Conservation (phyloP, 768 basidiomycete species). For the Phanerochaete carnosa region DNA sequence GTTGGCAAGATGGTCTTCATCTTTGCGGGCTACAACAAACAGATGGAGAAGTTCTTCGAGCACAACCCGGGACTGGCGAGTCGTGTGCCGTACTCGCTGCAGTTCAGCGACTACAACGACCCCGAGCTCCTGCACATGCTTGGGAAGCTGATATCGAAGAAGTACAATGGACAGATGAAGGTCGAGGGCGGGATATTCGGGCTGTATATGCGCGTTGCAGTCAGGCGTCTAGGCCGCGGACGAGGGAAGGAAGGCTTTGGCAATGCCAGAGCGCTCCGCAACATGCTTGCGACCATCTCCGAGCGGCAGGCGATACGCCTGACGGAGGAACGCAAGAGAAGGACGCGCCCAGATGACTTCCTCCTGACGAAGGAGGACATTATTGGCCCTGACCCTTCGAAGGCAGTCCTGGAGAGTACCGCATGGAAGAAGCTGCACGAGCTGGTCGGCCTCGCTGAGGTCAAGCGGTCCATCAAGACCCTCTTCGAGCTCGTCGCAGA, state of each 20-base stretch:
- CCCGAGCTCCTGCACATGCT: conserved; percentile 55
- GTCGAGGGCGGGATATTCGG: conserved; percentile 51
- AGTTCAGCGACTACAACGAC: conserved; percentile 62
- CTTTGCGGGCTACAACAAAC: conserved; percentile 63
- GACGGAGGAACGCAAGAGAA: conserved; percentile 35
- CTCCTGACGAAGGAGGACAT: conserved; percentile 50
- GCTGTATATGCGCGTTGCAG: conserved; percentile 50
- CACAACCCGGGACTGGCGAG: conserved; percentile 69
- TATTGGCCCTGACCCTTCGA: conserved; percentile 62
- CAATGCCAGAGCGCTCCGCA: conserved; percentile 61
- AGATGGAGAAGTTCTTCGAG: conserved; percentile 79
- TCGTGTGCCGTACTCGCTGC: conserved; percentile 60
- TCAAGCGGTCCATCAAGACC: conserved; percentile 51
- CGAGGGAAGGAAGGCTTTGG: conserved; percentile 61
- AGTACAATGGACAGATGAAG: conserved; percentile 46
- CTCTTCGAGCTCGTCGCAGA: conserved; percentile 43
- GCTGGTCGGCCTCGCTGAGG: conserved; percentile 51
- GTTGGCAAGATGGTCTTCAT: conserved; percentile 65
- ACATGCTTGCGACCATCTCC: conserved; percentile 41
- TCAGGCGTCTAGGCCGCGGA: conserved; percentile 56
- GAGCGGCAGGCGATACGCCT: conserved; percentile 55
- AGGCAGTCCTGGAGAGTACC: conserved; percentile 39
- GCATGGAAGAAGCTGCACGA: conserved; percentile 51
- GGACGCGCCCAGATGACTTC: conserved; percentile 45
- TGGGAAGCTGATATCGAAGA: conserved; percentile 41